phyloP scores from a whole-genome alignment of 352 stramenopile species.

The Phytophthora hybrid region DNA sequence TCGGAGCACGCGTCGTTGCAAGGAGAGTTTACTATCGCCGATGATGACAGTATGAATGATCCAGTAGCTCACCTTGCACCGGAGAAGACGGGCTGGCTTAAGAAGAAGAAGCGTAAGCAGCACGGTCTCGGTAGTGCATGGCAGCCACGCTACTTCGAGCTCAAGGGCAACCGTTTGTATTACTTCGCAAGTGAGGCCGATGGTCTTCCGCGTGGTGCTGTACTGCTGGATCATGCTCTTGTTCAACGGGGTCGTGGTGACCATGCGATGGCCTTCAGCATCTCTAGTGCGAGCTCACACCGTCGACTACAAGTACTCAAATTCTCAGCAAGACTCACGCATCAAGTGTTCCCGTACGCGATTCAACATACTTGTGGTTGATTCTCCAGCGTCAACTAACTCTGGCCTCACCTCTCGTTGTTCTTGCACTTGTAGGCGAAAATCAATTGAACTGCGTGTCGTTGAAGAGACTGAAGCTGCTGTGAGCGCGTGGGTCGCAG shows the following conservation, averaged over 20 bases:
- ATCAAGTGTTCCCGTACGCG: slow-evolving; percentile 67
- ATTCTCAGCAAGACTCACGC: slow-evolving; percentile 71
- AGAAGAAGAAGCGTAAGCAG: slow-evolving; percentile 84
- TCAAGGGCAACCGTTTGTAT: slow-evolving; percentile 83
- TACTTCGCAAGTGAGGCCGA: slow-evolving; percentile 82
- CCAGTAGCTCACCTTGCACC: slow-evolving; percentile 37
- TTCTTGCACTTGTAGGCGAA: slow-evolving; percentile 39
- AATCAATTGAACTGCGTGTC: slow-evolving; percentile 72
- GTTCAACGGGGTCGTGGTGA: slow-evolving; percentile 70
- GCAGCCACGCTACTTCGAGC: slow-evolving; percentile 84
- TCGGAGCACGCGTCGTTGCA: slow-evolving; percentile 40
- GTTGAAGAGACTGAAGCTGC: slow-evolving; percentile 63
- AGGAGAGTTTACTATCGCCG: slow-evolving; percentile 29
- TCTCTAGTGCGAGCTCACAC: slow-evolving; percentile 67
- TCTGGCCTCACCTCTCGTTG: slow-evolving; percentile 8
- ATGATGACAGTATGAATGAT: slow-evolving; percentile 32
- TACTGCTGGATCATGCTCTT: slow-evolving; percentile 75
- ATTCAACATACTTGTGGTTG: neutral
- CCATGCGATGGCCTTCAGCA: slow-evolving; percentile 73
- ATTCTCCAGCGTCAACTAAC: neutral
- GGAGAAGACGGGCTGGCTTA: slow-evolving; percentile 80
- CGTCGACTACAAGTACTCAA: slow-evolving; percentile 75
- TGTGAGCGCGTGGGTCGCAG: slow-evolving; percentile 65
- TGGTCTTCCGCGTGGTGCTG: slow-evolving; percentile 74
- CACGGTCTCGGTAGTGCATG: slow-evolving; percentile 73